Conservation (phyloP, 305 asterid species). For the Fraxinus floribunda region DNA sequence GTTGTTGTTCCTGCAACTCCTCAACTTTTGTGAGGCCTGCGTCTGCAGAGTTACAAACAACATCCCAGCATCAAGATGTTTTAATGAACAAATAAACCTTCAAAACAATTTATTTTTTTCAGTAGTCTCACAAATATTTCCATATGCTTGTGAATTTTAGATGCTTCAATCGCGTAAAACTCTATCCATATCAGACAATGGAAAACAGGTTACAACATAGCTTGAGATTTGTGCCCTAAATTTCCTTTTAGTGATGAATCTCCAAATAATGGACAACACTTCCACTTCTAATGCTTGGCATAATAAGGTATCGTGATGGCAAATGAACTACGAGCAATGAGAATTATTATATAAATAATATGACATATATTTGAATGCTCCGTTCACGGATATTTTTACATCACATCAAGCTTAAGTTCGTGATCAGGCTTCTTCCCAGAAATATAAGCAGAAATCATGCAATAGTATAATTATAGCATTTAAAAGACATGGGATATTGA, state of each 20-base stretch:
- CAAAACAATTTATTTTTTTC: background rate
- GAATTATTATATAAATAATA: background rate
- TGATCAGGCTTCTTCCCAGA: background rate
- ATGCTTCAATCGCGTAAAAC: background rate
- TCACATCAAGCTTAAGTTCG: background rate
- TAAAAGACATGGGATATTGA: background rate
- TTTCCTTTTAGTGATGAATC: background rate
- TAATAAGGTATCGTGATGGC: background rate
- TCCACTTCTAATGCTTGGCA: background rate
- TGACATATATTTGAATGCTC: background rate
- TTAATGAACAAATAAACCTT: slow-evolving; percentile 12
- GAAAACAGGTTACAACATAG: background rate
- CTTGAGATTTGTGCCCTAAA: background rate
- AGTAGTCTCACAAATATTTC: background rate
- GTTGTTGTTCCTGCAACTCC: slow-evolving; percentile 69
- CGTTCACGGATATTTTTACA: background rate
- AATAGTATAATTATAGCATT: background rate
- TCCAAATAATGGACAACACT: background rate
- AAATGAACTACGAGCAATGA: background rate
- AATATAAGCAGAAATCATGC: background rate
- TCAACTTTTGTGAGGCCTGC: slow-evolving; percentile 57
- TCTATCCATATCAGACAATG: background rate
- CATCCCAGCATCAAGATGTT: slow-evolving; percentile 5
- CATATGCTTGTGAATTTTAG: background rate
- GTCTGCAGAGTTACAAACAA: slow-evolving; percentile 42